These are phyloP conservation scores for Luffa acutangula DNA, from an alignment of 306 rosid genomes.

Conservation along the genomic window DNA sequence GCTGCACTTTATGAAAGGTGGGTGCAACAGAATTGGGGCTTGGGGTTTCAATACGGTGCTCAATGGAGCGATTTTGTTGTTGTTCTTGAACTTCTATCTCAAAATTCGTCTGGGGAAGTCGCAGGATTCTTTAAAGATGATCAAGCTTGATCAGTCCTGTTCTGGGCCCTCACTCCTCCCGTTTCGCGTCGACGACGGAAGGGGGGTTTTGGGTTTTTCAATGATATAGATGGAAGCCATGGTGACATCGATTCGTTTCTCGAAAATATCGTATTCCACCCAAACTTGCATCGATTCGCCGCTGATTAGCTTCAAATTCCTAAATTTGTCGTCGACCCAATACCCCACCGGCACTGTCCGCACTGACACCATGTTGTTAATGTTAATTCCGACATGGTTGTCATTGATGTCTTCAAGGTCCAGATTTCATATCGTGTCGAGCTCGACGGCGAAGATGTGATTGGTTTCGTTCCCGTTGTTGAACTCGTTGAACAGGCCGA, in stretches of 20 bases:
- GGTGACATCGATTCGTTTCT: conserved; percentile 35
- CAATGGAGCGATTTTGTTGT: conserved; percentile 38
- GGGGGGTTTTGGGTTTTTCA: conserved; percentile 35
- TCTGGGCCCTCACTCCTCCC: too few relatives aligned
- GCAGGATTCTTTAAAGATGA: not conserved
- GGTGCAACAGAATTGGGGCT: conserved; percentile 82
- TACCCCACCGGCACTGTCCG: conserved; percentile 30
- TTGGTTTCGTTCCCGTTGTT: conserved; percentile 32
- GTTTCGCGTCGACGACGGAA: conserved; percentile 19
- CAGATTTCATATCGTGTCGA: conserved; percentile 32
- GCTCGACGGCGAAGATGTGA: conserved; percentile 42
- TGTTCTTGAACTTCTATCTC: conserved; percentile 52
- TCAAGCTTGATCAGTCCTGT: not conserved
- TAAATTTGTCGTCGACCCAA: not conserved
- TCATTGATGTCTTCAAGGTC: conserved; percentile 48
- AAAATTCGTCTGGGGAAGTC: conserved; percentile 25
- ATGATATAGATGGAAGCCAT: conserved; percentile 28
- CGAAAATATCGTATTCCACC: conserved; percentile 48
- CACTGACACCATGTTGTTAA: conserved; percentile 31
- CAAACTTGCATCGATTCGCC: conserved; percentile 45
- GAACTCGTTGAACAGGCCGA: conserved; percentile 41
- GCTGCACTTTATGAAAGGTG: conserved; percentile 55
- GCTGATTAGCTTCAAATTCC: conserved; percentile 30
- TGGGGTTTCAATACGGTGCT: conserved; percentile 65
- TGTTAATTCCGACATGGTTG: conserved; percentile 61